Conservation (phyloP, 108 stramenopile genomes). For the Chaetoceros muelleri region DNA sequence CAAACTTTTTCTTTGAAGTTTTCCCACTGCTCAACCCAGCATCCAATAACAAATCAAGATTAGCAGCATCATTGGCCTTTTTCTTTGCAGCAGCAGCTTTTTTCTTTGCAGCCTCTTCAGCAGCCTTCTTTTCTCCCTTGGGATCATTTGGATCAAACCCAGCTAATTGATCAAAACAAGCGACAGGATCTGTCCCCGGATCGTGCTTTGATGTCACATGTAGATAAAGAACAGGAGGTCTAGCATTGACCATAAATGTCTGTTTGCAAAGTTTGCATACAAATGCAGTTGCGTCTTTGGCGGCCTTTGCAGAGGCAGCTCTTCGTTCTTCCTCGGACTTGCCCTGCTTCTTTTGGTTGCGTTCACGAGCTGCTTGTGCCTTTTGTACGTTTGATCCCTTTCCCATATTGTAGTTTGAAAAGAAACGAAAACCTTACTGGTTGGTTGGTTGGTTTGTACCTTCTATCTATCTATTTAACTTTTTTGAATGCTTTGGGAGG, state of each 20-base stretch:
- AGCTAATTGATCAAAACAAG: slow-evolving; percentile 54
- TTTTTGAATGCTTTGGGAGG: too few relatives aligned
- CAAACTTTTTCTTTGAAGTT: slow-evolving; percentile 4
- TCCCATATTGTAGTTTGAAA: slow-evolving; percentile 69
- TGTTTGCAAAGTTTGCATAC: slow-evolving; percentile 74
- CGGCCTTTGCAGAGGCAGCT: slow-evolving; percentile 65
- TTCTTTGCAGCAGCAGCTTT: slow-evolving; percentile 9
- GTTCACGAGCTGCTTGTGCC: slow-evolving; percentile 67
- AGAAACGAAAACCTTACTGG: too few relatives aligned
- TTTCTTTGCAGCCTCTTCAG: slow-evolving; percentile 7
- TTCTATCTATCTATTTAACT: too few relatives aligned
- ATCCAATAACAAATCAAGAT: slow-evolving; percentile 39
- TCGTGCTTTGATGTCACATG: slow-evolving; percentile 74
- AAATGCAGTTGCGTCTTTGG: slow-evolving; percentile 57
- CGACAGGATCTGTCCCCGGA: slow-evolving; percentile 29
- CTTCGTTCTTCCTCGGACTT: slow-evolving; percentile 80
- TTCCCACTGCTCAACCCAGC: slow-evolving; percentile 40
- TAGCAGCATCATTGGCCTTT: slow-evolving; percentile 18
- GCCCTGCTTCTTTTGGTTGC: slow-evolving; percentile 77
- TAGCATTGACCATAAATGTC: slow-evolving; percentile 86
- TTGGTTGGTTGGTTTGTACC: too few relatives aligned
- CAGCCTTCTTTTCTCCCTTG: slow-evolving; percentile 25
- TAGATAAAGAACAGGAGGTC: slow-evolving; percentile 46
- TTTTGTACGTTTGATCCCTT: slow-evolving; percentile 89
- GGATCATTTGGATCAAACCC: slow-evolving; percentile 77